Conservation (phyloP, 495 filamentous ascomycete genomes). For the Emericellopsis terricola region DNA sequence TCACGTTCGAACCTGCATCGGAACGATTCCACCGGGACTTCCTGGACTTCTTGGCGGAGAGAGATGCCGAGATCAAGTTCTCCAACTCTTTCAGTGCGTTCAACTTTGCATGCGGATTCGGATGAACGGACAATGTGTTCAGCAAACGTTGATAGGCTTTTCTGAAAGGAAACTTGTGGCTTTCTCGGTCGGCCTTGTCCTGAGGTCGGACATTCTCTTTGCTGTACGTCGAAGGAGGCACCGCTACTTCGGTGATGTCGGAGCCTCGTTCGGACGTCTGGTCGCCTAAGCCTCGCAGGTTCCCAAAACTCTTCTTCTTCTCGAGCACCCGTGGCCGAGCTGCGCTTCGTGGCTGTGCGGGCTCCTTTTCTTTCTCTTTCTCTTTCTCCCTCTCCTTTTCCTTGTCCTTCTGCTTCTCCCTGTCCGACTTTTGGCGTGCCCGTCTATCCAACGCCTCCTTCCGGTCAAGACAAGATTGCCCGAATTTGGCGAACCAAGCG, state of each 20-base stretch:
- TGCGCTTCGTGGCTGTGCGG: conserved; percentile 9
- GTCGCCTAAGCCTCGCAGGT: conserved; percentile 22
- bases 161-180: conserved; percentile 51
- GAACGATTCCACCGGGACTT: conserved; percentile 18
- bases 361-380: conserved; percentile 14
- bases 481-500: conserved; percentile 64
- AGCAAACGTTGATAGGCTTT: conserved; percentile 64
- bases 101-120: conserved; percentile 75
- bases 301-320: conserved; percentile 38
- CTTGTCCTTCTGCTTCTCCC: conserved; percentile 15
- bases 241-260: conserved; percentile 13
- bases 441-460: conserved; percentile 45
- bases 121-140: conserved; percentile 75
- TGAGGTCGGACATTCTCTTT: too few species aligned
- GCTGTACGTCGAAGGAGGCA: too few species aligned
- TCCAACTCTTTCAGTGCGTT: conserved; percentile 70
- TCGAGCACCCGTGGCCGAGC: conserved; percentile 31
- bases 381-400: conserved; percentile 17
- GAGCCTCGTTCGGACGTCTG: conserved; percentile 13
- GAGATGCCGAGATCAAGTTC: conserved; percentile 58
- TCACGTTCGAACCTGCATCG: conserved; percentile 11
- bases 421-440: conserved; percentile 16
- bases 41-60: conserved; percentile 30
- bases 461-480: conserved; percentile 59
- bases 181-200: too few species aligned